A percentile compares a stretch with the other conserved stretches of the same genome.
phyloP scores from a whole-genome alignment of 2,329 filamentous ascomycete species.

The Pezicula radicicola region DNA sequence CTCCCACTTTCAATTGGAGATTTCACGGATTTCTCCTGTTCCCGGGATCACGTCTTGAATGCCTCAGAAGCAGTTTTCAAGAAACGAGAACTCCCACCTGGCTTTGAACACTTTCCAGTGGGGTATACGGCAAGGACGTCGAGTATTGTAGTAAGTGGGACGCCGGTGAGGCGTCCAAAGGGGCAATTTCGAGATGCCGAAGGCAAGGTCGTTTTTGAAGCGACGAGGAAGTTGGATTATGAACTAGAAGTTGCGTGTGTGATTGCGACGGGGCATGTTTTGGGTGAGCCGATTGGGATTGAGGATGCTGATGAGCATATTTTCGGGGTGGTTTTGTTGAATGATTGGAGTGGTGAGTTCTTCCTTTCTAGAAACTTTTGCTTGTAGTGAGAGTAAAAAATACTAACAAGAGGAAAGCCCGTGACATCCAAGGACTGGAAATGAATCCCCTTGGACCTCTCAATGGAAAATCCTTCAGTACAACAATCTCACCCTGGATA shows the following conservation, averaged over 20 bases:
- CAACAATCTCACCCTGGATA: slow-evolving; percentile 59
- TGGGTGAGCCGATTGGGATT: slow-evolving; percentile 34
- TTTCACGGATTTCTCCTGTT: slow-evolving; percentile 57
- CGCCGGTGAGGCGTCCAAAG: slow-evolving; percentile 42
- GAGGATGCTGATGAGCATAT: slow-evolving; percentile 55
- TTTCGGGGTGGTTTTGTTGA: slow-evolving; percentile 60
- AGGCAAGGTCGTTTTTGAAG: slow-evolving; percentile 10
- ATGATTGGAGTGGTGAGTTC: slow-evolving; percentile 53
- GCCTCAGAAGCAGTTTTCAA: slow-evolving; percentile 39
- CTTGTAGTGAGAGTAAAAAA: background rate
- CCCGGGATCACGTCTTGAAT: slow-evolving; percentile 49
- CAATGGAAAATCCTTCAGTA: slow-evolving; percentile 59
- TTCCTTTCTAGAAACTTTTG: background rate
- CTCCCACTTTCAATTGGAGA: slow-evolving; percentile 53
- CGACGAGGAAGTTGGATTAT: slow-evolving; percentile 31
- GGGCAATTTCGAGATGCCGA: slow-evolving; percentile 36
- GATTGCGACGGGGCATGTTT: slow-evolving; percentile 30
- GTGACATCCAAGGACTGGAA: slow-evolving; percentile 60
- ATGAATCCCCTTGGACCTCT: slow-evolving; percentile 60
- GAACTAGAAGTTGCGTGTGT: slow-evolving; percentile 20
- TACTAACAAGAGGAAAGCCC: slow-evolving; percentile 29
- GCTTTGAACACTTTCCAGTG: slow-evolving; percentile 45
- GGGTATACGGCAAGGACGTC: slow-evolving; percentile 54
- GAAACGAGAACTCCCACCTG: slow-evolving; percentile 36
- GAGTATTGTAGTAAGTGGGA: slow-evolving; percentile 47